Evolutionary conservation across 169 alveolate genomes (phyloP).

Genomic region (Pseudocohnilembus persalinus): DNA sequence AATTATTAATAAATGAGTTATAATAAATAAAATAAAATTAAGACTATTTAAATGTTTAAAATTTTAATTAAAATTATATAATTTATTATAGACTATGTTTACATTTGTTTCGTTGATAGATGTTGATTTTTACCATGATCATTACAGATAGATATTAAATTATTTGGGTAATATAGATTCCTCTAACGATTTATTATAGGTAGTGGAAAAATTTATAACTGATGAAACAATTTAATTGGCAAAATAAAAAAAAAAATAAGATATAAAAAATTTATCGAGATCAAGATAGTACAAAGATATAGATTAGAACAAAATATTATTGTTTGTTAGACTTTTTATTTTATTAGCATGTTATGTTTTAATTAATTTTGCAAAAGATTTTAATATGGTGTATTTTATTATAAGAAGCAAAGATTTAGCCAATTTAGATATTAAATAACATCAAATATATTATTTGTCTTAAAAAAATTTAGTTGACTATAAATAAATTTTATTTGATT

Average conservation of each 20-base stretch:
- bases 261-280: not conserved
- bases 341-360: not conserved
- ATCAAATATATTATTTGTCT: not conserved
- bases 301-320: not conserved
- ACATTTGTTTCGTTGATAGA: conserved; percentile 12
- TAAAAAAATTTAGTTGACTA: too few relatives aligned
- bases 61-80: too few relatives aligned
- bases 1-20: too few relatives aligned
- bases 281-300: conserved; percentile 12
- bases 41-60: too few relatives aligned
- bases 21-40: too few relatives aligned
- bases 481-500: too few relatives aligned
- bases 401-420: not conserved
- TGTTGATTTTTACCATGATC: conserved; percentile 15
- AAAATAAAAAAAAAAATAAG: not conserved
- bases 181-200: not conserved
- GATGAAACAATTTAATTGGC: not conserved
- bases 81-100: not conserved
- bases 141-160: not conserved
- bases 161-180: conserved; percentile 11
- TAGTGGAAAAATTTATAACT: conserved; percentile 3
- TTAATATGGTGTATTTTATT: not conserved
- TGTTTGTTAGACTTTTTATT: not conserved
- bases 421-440: not conserved
- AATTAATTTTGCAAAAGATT: not conserved